Evolutionary conservation across 768 basidiomycete species (phyloP).

Genomic region (Cystofilobasidium macerans): DNA sequence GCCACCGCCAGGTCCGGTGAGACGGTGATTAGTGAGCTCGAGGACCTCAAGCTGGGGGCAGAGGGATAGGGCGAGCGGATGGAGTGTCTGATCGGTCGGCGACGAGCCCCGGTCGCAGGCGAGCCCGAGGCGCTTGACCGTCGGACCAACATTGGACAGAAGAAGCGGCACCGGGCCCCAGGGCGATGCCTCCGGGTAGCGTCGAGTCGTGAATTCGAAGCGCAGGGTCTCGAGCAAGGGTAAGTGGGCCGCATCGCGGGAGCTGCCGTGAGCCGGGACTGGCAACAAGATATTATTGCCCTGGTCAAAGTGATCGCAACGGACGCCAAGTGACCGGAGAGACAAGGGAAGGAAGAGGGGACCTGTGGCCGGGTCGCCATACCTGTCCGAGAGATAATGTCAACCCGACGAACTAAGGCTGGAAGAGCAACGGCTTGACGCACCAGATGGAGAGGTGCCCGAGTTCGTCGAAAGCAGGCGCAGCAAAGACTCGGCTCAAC

Average conservation of each 20-base stretch:
- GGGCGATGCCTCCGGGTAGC: constrained; percentile 12
- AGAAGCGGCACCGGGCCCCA: neutral
- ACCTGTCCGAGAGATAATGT: neutral
- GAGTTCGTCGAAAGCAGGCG: neutral
- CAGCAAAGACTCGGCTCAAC: neutral
- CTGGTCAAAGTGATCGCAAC: constrained; percentile 18
- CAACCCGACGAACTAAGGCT: neutral
- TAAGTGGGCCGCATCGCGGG: neutral
- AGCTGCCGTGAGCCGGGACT: neutral
- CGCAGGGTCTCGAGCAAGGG: neutral
- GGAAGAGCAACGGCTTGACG: neutral
- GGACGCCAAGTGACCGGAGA: constrained; percentile 11
- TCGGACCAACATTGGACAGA: constrained; percentile 2
- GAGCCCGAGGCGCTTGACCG: neutral
- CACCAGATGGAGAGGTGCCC: constrained; percentile 13
- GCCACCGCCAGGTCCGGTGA: neutral
- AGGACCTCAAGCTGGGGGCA: constrained; percentile 8
- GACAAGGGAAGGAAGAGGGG: neutral
- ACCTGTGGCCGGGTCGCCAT: constrained; percentile 9
- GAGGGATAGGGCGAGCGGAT: neutral
- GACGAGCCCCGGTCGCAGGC: neutral
- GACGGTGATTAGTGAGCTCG: constrained; percentile 5
- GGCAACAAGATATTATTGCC: constrained; percentile 9
- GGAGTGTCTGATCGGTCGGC: neutral
- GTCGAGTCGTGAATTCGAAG: constrained; percentile 13